A percentile compares a stretch with the other conserved stretches of the same genome.
Evolutionary conservation across 2,329 filamentous ascomycete genomes (phyloP).

Genomic region (Phoma sp.): DNA sequence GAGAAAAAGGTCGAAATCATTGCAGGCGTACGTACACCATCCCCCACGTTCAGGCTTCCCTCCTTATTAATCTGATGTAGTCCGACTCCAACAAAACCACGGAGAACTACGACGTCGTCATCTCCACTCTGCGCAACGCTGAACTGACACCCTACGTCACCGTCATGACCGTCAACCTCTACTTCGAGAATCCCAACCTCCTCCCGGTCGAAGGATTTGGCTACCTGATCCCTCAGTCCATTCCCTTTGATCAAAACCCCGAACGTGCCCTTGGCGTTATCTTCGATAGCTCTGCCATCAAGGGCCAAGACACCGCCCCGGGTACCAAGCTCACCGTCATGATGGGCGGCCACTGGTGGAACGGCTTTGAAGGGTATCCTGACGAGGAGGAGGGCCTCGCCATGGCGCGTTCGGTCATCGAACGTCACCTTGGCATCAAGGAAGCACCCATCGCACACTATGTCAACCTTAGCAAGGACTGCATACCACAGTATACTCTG

Average conservation of each 20-base stretch:
- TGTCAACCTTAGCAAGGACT: constrained; percentile 69
- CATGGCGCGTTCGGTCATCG: constrained; percentile 73
- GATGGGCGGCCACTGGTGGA: constrained; percentile 93
- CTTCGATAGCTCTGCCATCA: constrained; percentile 77
- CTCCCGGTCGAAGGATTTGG: constrained; percentile 78
- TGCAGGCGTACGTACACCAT: constrained; percentile 27
- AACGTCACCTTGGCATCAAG: constrained; percentile 75
- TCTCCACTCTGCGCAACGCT: constrained; percentile 50
- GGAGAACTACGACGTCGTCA: constrained; percentile 36
- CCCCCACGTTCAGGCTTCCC: neutral
- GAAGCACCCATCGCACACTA: constrained; percentile 66
- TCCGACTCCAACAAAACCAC: constrained; percentile 18
- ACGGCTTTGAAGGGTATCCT: constrained; percentile 67
- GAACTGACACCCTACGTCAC: constrained; percentile 69
- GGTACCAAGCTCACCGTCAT: constrained; percentile 94
- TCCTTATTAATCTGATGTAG: constrained; percentile 23
- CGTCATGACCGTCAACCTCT: constrained; percentile 92
- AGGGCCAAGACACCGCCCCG: constrained; percentile 60
- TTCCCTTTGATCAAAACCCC: constrained; percentile 74
- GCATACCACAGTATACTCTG: constrained; percentile 89
- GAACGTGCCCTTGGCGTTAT: constrained; percentile 88
- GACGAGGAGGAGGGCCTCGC: constrained; percentile 67
- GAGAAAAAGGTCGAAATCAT: constrained; percentile 30
- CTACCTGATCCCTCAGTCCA: constrained; percentile 83
- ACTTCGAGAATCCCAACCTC: constrained; percentile 71